Evolutionary conservation across 1,139 yeast genomes (phyloP), one percentile per base, ranked within the genome.

Genomic region (Magnusiomyces suaveolens): DNA sequence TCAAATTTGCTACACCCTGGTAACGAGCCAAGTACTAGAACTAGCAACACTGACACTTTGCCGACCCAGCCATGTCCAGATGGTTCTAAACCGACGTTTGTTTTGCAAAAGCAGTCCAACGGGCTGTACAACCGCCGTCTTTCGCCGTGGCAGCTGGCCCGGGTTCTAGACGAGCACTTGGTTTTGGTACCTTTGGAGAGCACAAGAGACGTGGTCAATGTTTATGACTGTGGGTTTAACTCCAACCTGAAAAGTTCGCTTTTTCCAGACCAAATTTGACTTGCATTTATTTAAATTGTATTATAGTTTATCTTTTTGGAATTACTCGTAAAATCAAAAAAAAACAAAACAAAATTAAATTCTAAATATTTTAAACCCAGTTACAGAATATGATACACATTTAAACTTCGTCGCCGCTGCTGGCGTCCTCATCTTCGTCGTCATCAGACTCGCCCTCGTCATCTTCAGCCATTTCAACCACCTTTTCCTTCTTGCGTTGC

Each of bases 211-310:
- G 63, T 87, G 54, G 72, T 68, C 43, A 87, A 87, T 62, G 72
- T 83, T 6, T 87, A 87, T 66, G 95, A 87, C 63, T 61, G 60
- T 6, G 95, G 95, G 10, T 81, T 83, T 62, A 62, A 70, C 67
- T 56, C 60, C 0, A 84, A 85, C 62, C 57, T 81, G 10, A 64
- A 58, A 43, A 74, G 74, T 44, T 63, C 79, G 23, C 36, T 75
- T 26, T 66, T 68, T 46, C 48, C 48, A 3, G 21, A 46, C 2
- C n/a, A 36, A 23, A 23, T 43, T 4, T 43, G 18, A 43, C 6
- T 29, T 29, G 33, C 24, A 18, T 38, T 38, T 41, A 18, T 29
- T 6, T 29, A 6, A 29, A 6, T 29, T 6, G 6, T 29, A 6
- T 29, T 29, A 29, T 29, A 6, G 12, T 29, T 29, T 6, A 29